Conservation (phyloP, 768 basidiomycete species). For the Russula dissimulans region DNA sequence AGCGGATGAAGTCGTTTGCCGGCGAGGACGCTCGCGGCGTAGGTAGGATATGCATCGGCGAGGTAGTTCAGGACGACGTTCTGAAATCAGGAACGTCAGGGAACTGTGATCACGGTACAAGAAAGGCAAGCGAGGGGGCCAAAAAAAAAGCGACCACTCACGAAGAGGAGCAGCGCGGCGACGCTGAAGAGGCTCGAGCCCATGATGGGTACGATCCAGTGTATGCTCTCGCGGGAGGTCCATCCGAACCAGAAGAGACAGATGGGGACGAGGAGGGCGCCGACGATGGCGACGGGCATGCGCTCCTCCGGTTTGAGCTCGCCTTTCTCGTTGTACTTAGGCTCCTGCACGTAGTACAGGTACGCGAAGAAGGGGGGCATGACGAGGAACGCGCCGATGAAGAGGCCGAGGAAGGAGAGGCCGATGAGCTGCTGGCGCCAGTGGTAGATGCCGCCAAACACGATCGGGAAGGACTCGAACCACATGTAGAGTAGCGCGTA, state of each 20-base stretch:
- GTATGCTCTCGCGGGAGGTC: conserved; percentile 24
- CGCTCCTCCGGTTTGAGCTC: conserved; percentile 25
- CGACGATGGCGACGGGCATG: conserved; percentile 29
- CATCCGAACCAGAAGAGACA: conserved; percentile 31
- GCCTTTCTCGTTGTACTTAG: conserved; percentile 15
- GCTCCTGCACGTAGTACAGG: conserved; percentile 15
- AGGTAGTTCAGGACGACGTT: conserved; percentile 26
- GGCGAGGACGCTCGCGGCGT: conserved; percentile 28
- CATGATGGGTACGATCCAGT: conserved; percentile 31
- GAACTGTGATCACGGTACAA: neutral
- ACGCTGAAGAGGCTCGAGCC: conserved; percentile 28
- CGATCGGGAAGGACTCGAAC: conserved; percentile 30
- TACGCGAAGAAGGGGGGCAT: conserved; percentile 17
- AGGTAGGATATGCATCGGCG: conserved; percentile 26
- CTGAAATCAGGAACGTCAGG: neutral
- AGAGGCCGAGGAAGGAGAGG: conserved; percentile 26
- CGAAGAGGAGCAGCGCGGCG: conserved; percentile 28
- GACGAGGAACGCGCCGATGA: conserved; percentile 7
- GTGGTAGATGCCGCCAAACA: conserved; percentile 28
- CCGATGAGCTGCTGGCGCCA: conserved; percentile 27
- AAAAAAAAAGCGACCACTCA: neutral
- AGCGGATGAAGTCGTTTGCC: conserved; percentile 30
- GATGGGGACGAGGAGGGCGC: conserved; percentile 27
- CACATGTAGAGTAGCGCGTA: conserved; percentile 29
- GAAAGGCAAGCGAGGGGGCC: conserved; percentile 20